Evolutionary conservation across 1,284 basidiomycete species (phyloP).

Genomic region (Leccinum griseonigrum): DNA sequence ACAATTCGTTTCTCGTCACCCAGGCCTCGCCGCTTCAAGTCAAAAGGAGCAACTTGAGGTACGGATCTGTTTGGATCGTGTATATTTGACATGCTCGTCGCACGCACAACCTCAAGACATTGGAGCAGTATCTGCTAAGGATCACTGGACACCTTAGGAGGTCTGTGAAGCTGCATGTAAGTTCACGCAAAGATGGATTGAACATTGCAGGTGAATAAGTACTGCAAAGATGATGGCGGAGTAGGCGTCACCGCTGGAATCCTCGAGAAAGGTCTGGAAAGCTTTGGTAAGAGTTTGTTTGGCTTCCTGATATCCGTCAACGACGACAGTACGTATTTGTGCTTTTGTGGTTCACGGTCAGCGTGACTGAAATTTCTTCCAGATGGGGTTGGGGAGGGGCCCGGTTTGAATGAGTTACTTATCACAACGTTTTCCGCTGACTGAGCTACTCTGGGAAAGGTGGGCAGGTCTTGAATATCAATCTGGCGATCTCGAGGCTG

Average conservation of each 20-base stretch:
- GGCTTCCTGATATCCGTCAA: conserved; percentile 93
- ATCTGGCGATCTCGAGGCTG: conserved; percentile 89
- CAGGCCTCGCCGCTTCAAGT: conserved; percentile 36
- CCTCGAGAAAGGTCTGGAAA: conserved; percentile 92
- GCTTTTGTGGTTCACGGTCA: neutral
- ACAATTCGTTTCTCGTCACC: conserved; percentile 40
- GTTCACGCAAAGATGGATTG: conserved; percentile 26
- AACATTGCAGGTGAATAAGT: conserved; percentile 9
- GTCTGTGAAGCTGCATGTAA: conserved; percentile 89
- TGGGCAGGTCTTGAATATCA: conserved; percentile 97
- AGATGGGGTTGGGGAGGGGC: conserved; percentile 60
- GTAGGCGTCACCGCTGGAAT: conserved; percentile 85
- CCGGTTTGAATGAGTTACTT: conserved; percentile 80
- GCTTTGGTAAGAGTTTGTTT: conserved; percentile 87
- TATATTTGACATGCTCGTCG: conserved; percentile 81
- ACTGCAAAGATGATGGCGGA: conserved; percentile 53
- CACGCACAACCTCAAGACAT: conserved; percentile 57
- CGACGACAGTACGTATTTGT: conserved; percentile 75
- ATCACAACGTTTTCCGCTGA: conserved; percentile 79
- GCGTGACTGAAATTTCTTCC: conserved; percentile 3
- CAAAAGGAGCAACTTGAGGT: conserved; percentile 43
- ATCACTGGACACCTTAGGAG: conserved; percentile 87
- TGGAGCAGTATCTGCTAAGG: conserved; percentile 82
- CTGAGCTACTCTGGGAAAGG: conserved; percentile 86
- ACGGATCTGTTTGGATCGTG: conserved; percentile 73